Base-by-base conservation (phyloP, 2,329 filamentous ascomycete genomes). In the Epichloe sylvatica region DNA sequence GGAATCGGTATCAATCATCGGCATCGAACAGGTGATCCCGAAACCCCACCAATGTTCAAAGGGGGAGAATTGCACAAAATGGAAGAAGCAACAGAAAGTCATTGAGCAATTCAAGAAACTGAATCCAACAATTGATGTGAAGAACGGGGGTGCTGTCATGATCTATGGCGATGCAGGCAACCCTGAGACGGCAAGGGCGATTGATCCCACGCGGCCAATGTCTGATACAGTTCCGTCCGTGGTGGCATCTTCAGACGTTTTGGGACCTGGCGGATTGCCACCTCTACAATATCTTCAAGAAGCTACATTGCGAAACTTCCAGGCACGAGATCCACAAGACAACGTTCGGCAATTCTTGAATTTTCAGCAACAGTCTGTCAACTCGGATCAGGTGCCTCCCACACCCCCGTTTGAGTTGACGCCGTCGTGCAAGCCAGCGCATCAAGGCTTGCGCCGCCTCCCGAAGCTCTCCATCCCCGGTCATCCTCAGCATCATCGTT, bases 301-400 rank as follows among this genome's bases (percentile, higher is more conserved):
- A 63, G 80, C 83, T 45, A 76, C 75, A 40, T 80, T 95, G 15
- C 79, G 81, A 51, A 80, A 75, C 54, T 63, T 95, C 34, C 76
- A 84, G 60, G 72, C 74, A 17, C 77, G 84, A 48, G 89, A 96
- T 61, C 86, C 90, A 5, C 90, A 94, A 64, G 90, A 96, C 67
- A 94, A 91, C 58, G 88, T 97, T 36, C 83, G 86, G 60, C 87
- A 94, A 56, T 97, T 95, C 67, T 76, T 97, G 48, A 79, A 79
- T 61, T 90, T 95, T 63, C 91, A 97, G 64, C 83, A 85, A 37
- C 55, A 64, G 62, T 74, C 77, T 49, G 54, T 53, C 6, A 57
- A 58, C 36, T 58, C 56, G 41, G 70, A 70, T 53, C 77, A 83
- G 48, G 76, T 84, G n/a, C 78, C 80, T 7, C 78, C 78, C 8